Evolutionary conservation across 2,329 filamentous ascomycete species (phyloP), one percentile per base, ranked within the genome.

Genomic region (Chaetomiaceae sp.): DNA sequence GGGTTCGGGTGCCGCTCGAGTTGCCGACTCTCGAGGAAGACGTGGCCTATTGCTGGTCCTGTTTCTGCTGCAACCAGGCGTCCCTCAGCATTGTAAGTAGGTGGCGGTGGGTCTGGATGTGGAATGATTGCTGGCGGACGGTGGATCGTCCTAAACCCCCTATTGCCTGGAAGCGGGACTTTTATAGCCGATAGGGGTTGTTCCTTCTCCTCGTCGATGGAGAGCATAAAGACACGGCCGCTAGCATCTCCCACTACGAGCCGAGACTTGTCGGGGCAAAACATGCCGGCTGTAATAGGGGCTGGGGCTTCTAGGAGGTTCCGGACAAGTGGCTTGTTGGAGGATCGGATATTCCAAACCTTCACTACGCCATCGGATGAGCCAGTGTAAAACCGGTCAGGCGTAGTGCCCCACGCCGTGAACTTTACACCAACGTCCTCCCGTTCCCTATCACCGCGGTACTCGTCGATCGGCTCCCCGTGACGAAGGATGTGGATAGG

Each of bases 371-470:
- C 82, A 55, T 86, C 82, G 1, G 82, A 84, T 0, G 79, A 80
- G 1, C 82, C 82, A 0, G 81, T 85, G 58, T 85, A 86, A 38
- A 86, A 74, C 0, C 81, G 73, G 50, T 82, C 78, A 0, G 71
- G 65, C 0, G 75, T 78, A 14, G 70, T 74, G 1, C 80, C 82
- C 82, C 82, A 86, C 4, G 80, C 76, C 0, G 76, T 77, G 58
- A 86, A 85, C 61, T 84, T 85, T 37, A 85, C 79, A 2, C 82
- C 82, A 0, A 78, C 77, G 53, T 85, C 82, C 46, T 80, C 79
- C 8, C 70, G 67, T 53, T 82, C 79, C 11, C 76, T 67, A 33
- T 80, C 73, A 1, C 71, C 71, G 4, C 67, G 56, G 30, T 73
- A 67, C 27, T 71, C 68, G 11, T 73, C 71, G 2, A 73, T 58